Percentiles rank a stretch among this genome's conserved stretches.
phyloP scores from a whole-genome alignment of 139 green algal species.

The Volvox reticuliferus region DNA sequence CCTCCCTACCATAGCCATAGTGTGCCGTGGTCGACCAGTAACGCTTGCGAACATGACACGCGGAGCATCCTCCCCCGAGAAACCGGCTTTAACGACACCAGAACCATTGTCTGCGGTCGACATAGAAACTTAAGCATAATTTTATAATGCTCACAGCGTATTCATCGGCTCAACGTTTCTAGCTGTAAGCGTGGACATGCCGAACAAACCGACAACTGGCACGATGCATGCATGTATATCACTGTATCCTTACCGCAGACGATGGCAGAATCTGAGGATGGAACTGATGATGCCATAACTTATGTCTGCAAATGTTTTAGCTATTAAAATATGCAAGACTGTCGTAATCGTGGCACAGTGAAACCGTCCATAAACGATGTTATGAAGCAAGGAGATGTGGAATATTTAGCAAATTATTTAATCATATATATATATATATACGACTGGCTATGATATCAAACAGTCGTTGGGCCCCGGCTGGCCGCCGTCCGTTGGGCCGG shows the following conservation, averaged over 20 bases:
- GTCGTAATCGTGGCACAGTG: neutral
- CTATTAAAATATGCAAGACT: neutral
- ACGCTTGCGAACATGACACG: conserved; percentile 59
- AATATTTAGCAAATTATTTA: too few relatives aligned
- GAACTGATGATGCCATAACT: neutral
- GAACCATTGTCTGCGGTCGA: conserved; percentile 52
- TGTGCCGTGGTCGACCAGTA: conserved; percentile 47
- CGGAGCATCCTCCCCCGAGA: conserved; percentile 59
- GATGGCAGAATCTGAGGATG: neutral
- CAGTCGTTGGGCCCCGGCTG: neutral
- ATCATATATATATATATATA: neutral
- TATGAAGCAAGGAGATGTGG: neutral
- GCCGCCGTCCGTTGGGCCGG: neutral
- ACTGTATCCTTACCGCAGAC: neutral
- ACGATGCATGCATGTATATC: neutral
- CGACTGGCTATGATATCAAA: neutral
- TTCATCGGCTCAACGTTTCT: too few relatives aligned
- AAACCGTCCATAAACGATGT: neutral
- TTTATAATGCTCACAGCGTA: neutral
- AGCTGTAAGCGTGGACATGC: too few relatives aligned
- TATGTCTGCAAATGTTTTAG: neutral
- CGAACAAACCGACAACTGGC: neutral
- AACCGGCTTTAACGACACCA: conserved; percentile 62
- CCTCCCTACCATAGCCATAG: conserved; percentile 47
- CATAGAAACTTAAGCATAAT: neutral